phyloP scores from a whole-genome alignment of 306 rosid genomes.

The apple (Malus domestica) region ASM211411v1 NC_041796.1:24884001-24884500 shows the following conservation, averaged over 20 bases:
- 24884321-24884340: conserved; percentile 47
- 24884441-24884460: conserved; percentile 76
- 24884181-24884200: conserved; percentile 89
- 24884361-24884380: conserved; percentile 86
- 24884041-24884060: conserved; percentile 1
- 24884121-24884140: conserved; percentile 51
- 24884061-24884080: conserved; percentile 23
- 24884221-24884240: neutral
- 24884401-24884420: conserved; percentile 37
- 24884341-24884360: conserved; percentile 45
- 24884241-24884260: conserved; percentile 14
- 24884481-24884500: conserved; percentile 9
- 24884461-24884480: conserved; percentile 28
- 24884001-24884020: neutral
- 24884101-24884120: conserved; percentile 54
- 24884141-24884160: conserved; percentile 80
- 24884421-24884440: conserved; percentile 57
- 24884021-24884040: neutral
- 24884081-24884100: conserved; percentile 95
- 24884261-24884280: conserved; percentile 9
- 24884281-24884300: conserved; percentile 72
- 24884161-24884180: conserved; percentile 87
- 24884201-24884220: neutral
- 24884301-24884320: conserved; percentile 72
- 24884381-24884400: conserved; percentile 64